A percentile compares a stretch with the other conserved stretches of the same genome.
These are phyloP conservation scores for Globisporangium heterothallicum DNA, from an alignment of 352 stramenopile species.

Conservation along the genomic window DNA sequence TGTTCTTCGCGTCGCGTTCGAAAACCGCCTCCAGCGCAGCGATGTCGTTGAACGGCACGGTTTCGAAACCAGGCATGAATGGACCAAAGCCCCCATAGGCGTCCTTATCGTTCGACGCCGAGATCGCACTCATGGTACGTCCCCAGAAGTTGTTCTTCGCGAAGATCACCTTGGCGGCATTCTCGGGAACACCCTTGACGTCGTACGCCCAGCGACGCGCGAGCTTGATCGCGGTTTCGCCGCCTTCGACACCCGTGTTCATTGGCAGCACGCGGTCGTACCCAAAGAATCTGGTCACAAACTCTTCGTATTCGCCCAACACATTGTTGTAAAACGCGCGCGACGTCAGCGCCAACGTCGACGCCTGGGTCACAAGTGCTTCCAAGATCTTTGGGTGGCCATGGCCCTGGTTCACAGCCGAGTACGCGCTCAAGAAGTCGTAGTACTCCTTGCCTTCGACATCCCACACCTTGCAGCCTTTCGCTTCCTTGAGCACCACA, in stretches of 20 bases:
- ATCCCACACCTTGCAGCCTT: constrained; percentile 95
- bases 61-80: constrained; percentile 96
- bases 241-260: constrained; percentile 99
- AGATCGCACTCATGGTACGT: constrained; percentile 96
- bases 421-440: constrained; percentile 96
- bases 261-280: constrained; percentile 97
- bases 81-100: constrained; percentile 92
- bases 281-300: constrained; percentile 95
- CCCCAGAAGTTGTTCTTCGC: constrained; percentile 99
- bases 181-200: constrained; percentile 93
- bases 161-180: constrained; percentile 93
- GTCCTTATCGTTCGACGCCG: constrained; percentile 89
- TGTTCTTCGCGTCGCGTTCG: constrained; percentile 79
- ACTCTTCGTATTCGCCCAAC: constrained; percentile 96
- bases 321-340: constrained; percentile 98
- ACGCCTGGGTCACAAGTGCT: constrained; percentile 91
- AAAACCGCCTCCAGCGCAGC: constrained; percentile 79
- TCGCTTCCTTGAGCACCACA: constrained; percentile 90
- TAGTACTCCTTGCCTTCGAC: constrained; percentile 97
- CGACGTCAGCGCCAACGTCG: constrained; percentile 95
- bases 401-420: constrained; percentile 93
- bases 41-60: constrained; percentile 92
- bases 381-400: constrained; percentile 97
- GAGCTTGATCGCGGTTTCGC: constrained; percentile 98
- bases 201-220: constrained; percentile 96